A percentile compares a stretch with the other conserved stretches of the same genome.
These are phyloP conservation scores for Penicillium atrosanguineum DNA, from an alignment of 495 filamentous ascomycete genomes.

Conservation along the genomic window DNA sequence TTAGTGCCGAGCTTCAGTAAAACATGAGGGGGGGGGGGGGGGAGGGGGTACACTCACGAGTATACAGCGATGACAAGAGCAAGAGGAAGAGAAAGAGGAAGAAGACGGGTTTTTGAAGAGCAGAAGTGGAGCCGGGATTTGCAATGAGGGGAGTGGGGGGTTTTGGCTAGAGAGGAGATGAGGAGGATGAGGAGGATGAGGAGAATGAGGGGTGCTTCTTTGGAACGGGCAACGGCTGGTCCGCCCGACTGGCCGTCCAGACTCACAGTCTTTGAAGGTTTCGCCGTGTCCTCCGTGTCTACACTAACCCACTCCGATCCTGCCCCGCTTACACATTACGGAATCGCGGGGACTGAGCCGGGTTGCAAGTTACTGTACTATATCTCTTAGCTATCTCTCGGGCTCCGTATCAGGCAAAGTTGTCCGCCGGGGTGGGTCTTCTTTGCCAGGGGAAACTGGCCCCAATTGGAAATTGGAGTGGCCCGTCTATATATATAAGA, in stretches of 20 bases:
- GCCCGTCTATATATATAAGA: no score
- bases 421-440: conserved; percentile 9
- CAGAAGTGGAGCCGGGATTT: conserved; percentile 17
- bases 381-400: conserved; percentile 6
- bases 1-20: not conserved
- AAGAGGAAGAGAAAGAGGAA: conserved; percentile 6
- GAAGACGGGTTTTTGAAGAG: conserved; percentile 17
- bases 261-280: not conserved
- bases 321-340: not conserved
- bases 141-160: conserved; percentile 26
- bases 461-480: no score
- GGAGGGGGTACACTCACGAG: conserved; percentile 6
- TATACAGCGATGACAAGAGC: not conserved
- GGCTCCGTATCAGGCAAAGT: conserved; percentile 18
- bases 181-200: conserved; percentile 24
- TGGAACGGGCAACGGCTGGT: conserved; percentile 4
- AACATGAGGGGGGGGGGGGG: not conserved
- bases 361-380: not conserved
- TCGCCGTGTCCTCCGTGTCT: not conserved
- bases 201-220: conserved; percentile 6
- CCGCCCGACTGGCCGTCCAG: conserved; percentile 15
- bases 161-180: conserved; percentile 4
- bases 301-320: not conserved
- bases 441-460: not conserved
- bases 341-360: not conserved